Evolutionary conservation across 1,139 yeast genomes (phyloP), one percentile per base, ranked within the genome.

Genomic region (Blastobotrys buckinghamii): DNA sequence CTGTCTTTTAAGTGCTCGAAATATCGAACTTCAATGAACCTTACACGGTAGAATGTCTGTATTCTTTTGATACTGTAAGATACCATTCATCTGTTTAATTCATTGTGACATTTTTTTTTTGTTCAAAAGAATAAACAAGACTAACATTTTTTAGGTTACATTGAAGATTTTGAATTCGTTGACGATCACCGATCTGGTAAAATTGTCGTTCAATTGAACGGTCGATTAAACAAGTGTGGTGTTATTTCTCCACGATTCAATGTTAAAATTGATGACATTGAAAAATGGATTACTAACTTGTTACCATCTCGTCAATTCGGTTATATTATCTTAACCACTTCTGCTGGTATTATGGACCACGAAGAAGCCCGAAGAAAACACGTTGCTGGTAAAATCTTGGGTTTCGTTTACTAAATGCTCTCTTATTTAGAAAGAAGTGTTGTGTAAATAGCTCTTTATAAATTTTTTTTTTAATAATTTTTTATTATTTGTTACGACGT

Each of bases 281-380:
- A 90, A 78, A 88, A 87, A 77, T 90, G 97, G 97, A 89, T 96
- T 65, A 95, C 82, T 73, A 89, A 88, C 82, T 82, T 90, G 71
- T 79, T 90, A 70, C 97, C 97, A 69, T 95, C 97, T 60, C 88
- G 97, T 84, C 97, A 90, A 76, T 90, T 90, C 69, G 97, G 97
- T 78, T 89, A 77, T 77, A 90, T 90, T 69, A 85, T 90, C 73
- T 82, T 90, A 70, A 90, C 98, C 73, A 92, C 98, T 65, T 92
- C 98, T 66, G 96, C 97, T 66, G 98, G 98, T 77, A 92, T 92
- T 66, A 89, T 92, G 96, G 97, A 92, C 80, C 98, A 92, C 78
- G 98, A 92, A 79, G 98, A 92, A 79, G 98, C 98, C 66, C 89
- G 97, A 83, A 86, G 97, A 84, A 92, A 92, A 86, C 97, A 92